Evolutionary conservation across 2,329 filamentous ascomycete species (phyloP).

Genomic region (Onygenales sp.): DNA sequence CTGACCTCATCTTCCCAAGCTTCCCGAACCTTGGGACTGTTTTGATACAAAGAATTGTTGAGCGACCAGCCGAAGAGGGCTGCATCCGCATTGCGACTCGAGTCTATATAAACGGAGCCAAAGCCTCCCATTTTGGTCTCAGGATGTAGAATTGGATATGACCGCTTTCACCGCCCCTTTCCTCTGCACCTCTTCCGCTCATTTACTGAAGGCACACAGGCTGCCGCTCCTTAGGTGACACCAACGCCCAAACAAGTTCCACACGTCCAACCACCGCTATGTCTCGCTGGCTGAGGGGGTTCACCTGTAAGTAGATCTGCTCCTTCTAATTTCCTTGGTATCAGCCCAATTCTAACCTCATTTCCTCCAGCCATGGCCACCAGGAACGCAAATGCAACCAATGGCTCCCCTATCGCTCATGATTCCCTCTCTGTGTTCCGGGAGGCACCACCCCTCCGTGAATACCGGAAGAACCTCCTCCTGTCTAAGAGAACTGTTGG

Average conservation of each 20-base stretch:
- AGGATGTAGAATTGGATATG: conserved; percentile 1
- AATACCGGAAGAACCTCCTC: conserved; percentile 58
- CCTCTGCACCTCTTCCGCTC: neutral
- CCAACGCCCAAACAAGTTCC: neutral
- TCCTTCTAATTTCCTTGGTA: conserved; percentile 10
- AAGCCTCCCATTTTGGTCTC: neutral
- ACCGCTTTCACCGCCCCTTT: neutral
- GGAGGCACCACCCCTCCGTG: conserved; percentile 60
- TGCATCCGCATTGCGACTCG: neutral
- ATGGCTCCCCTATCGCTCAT: conserved; percentile 10
- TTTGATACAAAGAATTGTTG: too few relatives aligned
- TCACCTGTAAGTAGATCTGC: conserved; percentile 13
- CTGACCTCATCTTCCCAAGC: neutral
- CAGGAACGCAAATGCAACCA: conserved; percentile 4
- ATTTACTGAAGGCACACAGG: neutral
- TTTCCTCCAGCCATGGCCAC: conserved; percentile 5
- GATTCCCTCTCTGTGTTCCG: conserved; percentile 52
- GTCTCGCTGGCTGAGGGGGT: conserved; percentile 10
- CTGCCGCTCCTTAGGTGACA: neutral
- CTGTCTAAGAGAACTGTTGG: conserved; percentile 64
- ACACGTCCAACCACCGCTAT: neutral
- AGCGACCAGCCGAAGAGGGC: neutral
- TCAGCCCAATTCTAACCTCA: neutral
- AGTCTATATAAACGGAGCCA: neutral
- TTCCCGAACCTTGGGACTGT: too few relatives aligned